Evolutionary conservation across 495 filamentous ascomycete species (phyloP).

Genomic region (Oleoguttula mirabilis): DNA sequence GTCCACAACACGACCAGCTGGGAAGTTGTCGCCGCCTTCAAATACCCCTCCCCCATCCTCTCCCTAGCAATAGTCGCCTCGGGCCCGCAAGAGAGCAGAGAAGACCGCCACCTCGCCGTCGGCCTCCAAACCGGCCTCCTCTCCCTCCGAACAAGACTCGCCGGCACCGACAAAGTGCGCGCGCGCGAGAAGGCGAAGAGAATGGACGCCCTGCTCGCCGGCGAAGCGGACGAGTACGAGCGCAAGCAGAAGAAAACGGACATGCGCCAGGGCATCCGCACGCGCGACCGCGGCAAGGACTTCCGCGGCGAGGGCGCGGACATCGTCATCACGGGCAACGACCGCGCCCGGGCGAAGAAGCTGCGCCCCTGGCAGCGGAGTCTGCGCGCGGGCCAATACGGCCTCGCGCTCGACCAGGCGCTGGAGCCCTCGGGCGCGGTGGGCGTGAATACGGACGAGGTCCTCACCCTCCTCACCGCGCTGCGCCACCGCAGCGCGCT

Average conservation of each 20-base stretch:
- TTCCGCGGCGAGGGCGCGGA: slow-evolving; percentile 77
- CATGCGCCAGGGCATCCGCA: slow-evolving; percentile 26
- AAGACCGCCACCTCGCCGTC: slow-evolving; percentile 82
- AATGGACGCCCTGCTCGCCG: slow-evolving; percentile 71
- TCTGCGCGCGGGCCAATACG: slow-evolving; percentile 67
- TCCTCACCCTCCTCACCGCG: slow-evolving; percentile 67
- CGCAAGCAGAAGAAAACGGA: slow-evolving; percentile 52
- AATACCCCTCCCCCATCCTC: slow-evolving; percentile 83
- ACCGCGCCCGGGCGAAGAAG: slow-evolving; percentile 38
- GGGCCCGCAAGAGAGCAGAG: slow-evolving; percentile 37
- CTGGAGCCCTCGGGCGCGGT: slow-evolving; percentile 30
- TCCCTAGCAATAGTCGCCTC: slow-evolving; percentile 62
- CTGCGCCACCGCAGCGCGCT: slow-evolving; percentile 81
- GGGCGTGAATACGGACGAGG: slow-evolving; percentile 17
- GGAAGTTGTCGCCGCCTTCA: slow-evolving; percentile 84
- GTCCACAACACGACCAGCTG: slow-evolving; percentile 82
- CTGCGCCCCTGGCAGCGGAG: slow-evolving; percentile 72
- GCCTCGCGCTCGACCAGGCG: slow-evolving; percentile 64
- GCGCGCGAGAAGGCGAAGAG: slow-evolving; percentile 71
- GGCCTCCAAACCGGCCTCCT: slow-evolving; percentile 87
- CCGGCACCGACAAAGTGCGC: slow-evolving; percentile 66
- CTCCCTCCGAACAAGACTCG: slow-evolving; percentile 73
- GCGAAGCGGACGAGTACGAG: slow-evolving; percentile 59
- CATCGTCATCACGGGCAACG: slow-evolving; percentile 71
- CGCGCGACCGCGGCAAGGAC: slow-evolving; percentile 53